Percentiles rank a stretch among this genome's conserved stretches.
phyloP scores from a whole-genome alignment of 805 yeast species.

The Priceomyces castillae region DNA sequence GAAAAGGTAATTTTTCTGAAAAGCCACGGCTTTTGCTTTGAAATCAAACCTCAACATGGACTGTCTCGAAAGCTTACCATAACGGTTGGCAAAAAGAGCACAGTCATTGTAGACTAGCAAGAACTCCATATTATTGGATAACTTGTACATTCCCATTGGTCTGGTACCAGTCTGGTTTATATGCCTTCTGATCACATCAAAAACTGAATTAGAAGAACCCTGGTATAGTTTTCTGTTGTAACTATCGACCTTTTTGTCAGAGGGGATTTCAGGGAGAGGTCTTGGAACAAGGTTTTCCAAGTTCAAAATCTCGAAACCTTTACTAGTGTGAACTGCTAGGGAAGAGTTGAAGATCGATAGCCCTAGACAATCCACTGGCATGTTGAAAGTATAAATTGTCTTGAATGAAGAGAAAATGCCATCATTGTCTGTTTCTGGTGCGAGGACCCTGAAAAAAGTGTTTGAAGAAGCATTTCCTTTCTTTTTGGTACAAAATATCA shows the following conservation, averaged over 20 bases:
- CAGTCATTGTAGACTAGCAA: constrained; percentile 68
- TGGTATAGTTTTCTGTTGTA: constrained; percentile 20
- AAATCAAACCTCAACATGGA: constrained; percentile 43
- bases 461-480: constrained; percentile 43
- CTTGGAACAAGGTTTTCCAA: constrained; percentile 56
- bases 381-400: constrained; percentile 43
- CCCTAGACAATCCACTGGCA: constrained; percentile 56
- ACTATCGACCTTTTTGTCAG: constrained; percentile 28
- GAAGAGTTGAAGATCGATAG: constrained; percentile 63
- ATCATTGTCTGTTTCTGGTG: constrained; percentile 55
- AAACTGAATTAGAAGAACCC: constrained; percentile 11
- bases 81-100: constrained; percentile 61
- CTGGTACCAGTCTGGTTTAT: constrained; percentile 38
- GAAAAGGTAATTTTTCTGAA: constrained; percentile 31
- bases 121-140: constrained; percentile 52
- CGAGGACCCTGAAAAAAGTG: constrained; percentile 55
- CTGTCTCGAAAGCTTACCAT: constrained; percentile 50
- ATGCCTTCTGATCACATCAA: constrained; percentile 40
- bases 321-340: constrained; percentile 62
- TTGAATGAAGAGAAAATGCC: constrained; percentile 41
- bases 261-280: constrained; percentile 54
- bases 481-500: constrained; percentile 56
- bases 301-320: constrained; percentile 65
- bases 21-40: constrained; percentile 36
- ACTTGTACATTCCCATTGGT: constrained; percentile 64